A percentile compares a stretch with the other conserved stretches of the same genome.
Conservation (phyloP, 164 flowering plant species). For the Nelumbo lutea region DNA sequence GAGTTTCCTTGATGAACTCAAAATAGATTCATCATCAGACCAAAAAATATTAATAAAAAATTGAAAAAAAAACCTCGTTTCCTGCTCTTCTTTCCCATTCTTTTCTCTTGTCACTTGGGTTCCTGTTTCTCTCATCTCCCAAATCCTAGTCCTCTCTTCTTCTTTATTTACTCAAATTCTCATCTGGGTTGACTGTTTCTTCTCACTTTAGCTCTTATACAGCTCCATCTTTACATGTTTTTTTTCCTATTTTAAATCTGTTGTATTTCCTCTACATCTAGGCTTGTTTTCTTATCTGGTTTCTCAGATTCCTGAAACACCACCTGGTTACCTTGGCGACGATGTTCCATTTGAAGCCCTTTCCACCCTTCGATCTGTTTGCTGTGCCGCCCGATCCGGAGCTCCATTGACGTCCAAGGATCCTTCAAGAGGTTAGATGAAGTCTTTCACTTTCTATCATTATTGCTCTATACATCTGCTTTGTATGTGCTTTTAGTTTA, state of each 20-base stretch:
- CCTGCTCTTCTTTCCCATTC: neutral
- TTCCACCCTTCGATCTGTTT: constrained; percentile 14
- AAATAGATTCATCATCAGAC: constrained; percentile 10
- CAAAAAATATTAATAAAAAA: neutral
- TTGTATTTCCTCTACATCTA: neutral
- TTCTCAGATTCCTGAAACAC: neutral
- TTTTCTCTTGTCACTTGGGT: neutral
- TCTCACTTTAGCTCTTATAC: neutral
- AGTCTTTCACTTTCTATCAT: constrained; percentile 7
- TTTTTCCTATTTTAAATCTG: constrained; percentile 5
- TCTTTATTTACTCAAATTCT: neutral
- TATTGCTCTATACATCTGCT: neutral
- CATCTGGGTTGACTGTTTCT: constrained; percentile 1
- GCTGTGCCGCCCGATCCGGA: constrained; percentile 8
- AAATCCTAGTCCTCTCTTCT: neutral
- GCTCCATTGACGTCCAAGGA: constrained; percentile 13
- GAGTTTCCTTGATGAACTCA: constrained; percentile 10
- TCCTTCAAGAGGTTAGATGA: constrained; percentile 20
- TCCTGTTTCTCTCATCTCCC: no score
- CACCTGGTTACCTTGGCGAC: neutral
- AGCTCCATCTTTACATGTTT: constrained; percentile 3
- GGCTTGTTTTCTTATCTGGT: constrained; percentile 8
- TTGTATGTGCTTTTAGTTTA: neutral
- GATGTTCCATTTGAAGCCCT: constrained; percentile 5
- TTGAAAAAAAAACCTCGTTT: neutral